Evolutionary conservation across 2,329 filamentous ascomycete genomes (phyloP).

Genomic region (Zasmidium angulare): DNA sequence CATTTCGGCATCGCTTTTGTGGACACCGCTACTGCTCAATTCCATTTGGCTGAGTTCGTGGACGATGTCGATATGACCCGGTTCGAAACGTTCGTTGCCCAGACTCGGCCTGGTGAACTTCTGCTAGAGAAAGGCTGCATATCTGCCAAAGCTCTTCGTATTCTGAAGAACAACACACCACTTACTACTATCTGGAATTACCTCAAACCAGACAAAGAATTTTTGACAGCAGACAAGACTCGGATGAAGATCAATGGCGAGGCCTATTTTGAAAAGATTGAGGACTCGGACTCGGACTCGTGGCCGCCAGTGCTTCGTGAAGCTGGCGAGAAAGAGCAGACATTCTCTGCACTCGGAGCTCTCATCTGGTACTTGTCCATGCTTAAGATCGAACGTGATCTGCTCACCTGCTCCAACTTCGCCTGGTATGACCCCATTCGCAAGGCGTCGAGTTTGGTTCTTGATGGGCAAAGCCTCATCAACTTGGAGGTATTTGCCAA

Average conservation of each 20-base stretch:
- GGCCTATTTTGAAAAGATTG: slow-evolving; percentile 69
- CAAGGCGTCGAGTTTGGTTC: slow-evolving; percentile 81
- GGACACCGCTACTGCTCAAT: slow-evolving; percentile 93
- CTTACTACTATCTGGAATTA: slow-evolving; percentile 96
- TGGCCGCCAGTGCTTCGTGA: slow-evolving; percentile 78
- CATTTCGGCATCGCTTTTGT: slow-evolving; percentile 91
- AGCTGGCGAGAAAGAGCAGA: slow-evolving; percentile 71
- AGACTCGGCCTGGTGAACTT: slow-evolving; percentile 84
- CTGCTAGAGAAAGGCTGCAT: slow-evolving; percentile 78
- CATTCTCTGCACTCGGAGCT: slow-evolving; percentile 90
- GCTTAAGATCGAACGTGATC: slow-evolving; percentile 82
- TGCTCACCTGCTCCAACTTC: slow-evolving; percentile 89
- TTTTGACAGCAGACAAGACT: slow-evolving; percentile 83
- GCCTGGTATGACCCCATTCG: slow-evolving; percentile 89
- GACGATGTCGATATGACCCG: slow-evolving; percentile 93
- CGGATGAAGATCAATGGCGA: slow-evolving; percentile 76
- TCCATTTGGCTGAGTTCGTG: slow-evolving; percentile 86
- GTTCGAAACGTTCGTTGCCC: slow-evolving; percentile 94
- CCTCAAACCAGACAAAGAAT: slow-evolving; percentile 81
- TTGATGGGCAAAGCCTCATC: slow-evolving; percentile 94
- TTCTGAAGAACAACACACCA: slow-evolving; percentile 91
- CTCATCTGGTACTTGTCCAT: slow-evolving; percentile 78
- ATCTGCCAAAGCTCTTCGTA: slow-evolving; percentile 84
- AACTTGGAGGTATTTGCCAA: slow-evolving; percentile 98
- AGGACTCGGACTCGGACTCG: slow-evolving; percentile 56